Percentiles rank a stretch among this genome's conserved stretches.
These are phyloP conservation scores for Neotropicomus parvogracilis DNA, from an alignment of 1,284 basidiomycete species.

Conservation along the genomic window DNA sequence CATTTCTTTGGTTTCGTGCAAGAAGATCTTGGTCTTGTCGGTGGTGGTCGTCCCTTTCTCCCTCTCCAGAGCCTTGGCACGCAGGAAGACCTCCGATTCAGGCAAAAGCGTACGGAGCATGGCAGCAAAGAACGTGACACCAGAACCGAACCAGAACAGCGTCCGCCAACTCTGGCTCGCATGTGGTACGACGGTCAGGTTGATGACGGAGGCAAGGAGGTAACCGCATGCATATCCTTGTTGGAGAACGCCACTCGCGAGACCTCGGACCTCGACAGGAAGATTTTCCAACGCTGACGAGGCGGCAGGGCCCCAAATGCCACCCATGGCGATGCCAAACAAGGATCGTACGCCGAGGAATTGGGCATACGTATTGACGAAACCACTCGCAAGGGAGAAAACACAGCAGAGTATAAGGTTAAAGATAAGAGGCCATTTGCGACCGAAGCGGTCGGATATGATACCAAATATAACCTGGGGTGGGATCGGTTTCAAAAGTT, in stretches of 20 bases:
- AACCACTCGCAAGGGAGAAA: conserved; percentile 77
- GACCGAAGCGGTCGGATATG: conserved; percentile 81
- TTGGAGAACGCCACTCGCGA: conserved; percentile 82
- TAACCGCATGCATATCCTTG: conserved; percentile 75
- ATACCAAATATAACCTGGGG: conserved; percentile 72
- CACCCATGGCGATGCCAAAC: conserved; percentile 88
- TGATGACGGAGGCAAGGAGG: conserved; percentile 67
- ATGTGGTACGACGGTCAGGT: conserved; percentile 66
- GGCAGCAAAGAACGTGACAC: conserved; percentile 74
- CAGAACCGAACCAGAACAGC: conserved; percentile 68
- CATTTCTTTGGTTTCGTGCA: conserved; percentile 72
- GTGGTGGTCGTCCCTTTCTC: conserved; percentile 38
- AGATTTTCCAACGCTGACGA: conserved; percentile 87
- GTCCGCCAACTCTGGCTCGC: conserved; percentile 53
- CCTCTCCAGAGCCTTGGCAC: conserved; percentile 50
- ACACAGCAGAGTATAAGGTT: conserved; percentile 73
- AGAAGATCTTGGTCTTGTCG: conserved; percentile 69
- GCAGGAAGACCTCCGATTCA: conserved; percentile 76
- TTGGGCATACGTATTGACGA: conserved; percentile 62
- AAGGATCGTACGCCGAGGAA: conserved; percentile 74
- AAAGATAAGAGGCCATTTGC: conserved; percentile 86
- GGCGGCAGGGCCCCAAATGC: conserved; percentile 75
- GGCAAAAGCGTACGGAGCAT: conserved; percentile 71
- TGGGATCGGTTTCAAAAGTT: background rate
- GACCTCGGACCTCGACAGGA: conserved; percentile 81